A percentile compares a stretch with the other conserved stretches of the same genome.
Conservation (phyloP, 1,139 yeast species). For the Hemisphaericaspora lyxosophila region DNA sequence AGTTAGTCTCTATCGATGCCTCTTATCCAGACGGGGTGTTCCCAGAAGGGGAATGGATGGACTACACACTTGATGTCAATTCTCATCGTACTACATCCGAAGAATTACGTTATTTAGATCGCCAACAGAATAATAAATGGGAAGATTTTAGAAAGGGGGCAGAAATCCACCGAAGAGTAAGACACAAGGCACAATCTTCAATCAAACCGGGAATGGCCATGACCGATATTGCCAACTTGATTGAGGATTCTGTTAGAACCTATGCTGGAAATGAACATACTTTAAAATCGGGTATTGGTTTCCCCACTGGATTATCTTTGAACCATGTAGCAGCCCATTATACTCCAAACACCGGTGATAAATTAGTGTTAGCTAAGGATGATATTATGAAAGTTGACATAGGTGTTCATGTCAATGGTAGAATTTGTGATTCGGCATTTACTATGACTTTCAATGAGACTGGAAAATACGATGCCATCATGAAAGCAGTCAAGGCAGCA, state of each 20-base stretch:
- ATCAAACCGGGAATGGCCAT: constrained; percentile 91
- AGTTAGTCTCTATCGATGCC: constrained; percentile 57
- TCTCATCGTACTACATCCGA: constrained; percentile 79
- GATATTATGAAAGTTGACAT: constrained; percentile 97
- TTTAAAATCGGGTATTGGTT: constrained; percentile 83
- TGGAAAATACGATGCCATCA: constrained; percentile 67
- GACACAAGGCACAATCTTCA: constrained; percentile 71
- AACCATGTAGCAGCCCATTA: constrained; percentile 97
- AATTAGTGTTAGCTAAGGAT: constrained; percentile 70
- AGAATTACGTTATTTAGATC: constrained; percentile 77
- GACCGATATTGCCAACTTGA: constrained; percentile 84
- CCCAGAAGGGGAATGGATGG: constrained; percentile 89
- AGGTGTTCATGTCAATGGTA: constrained; percentile 97
- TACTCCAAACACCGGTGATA: constrained; percentile 96
- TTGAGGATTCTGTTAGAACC: constrained; percentile 81
- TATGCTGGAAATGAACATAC: constrained; percentile 68
- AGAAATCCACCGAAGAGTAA: constrained; percentile 89
- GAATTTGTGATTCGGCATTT: constrained; percentile 92
- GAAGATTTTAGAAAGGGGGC: constrained; percentile 94
- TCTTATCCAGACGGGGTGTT: constrained; percentile 71
- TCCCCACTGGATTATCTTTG: constrained; percentile 93
- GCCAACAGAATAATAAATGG: constrained; percentile 65
- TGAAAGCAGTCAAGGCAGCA: constrained; percentile 86
- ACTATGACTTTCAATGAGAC: constrained; percentile 80
- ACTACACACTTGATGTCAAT: constrained; percentile 70